A percentile compares a stretch with the other conserved stretches of the same genome.
These are phyloP conservation scores for Royoungia palumana DNA, from an alignment of 768 basidiomycete species.

Conservation along the genomic window DNA sequence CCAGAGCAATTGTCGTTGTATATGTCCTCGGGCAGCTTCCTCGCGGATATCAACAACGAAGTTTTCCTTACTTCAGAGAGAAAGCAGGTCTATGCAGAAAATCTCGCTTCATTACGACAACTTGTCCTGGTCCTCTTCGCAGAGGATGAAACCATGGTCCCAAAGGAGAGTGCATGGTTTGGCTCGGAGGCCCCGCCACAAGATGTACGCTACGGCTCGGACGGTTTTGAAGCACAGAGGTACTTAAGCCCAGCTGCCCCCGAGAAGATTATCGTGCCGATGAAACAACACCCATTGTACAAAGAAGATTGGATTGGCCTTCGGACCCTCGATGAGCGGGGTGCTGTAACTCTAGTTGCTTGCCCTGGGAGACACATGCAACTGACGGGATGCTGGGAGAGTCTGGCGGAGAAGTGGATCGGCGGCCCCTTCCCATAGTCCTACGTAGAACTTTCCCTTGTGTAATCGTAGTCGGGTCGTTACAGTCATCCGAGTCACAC, in stretches of 20 bases:
- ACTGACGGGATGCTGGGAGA: conserved; percentile 59
- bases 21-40: conserved; percentile 58
- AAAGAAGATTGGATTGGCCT: conserved; percentile 80
- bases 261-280: conserved; percentile 52
- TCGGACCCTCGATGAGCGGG: conserved; percentile 63
- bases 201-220: conserved; percentile 11
- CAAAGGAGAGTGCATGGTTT: conserved; percentile 87
- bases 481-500: not conserved
- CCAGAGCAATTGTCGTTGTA: conserved; percentile 57
- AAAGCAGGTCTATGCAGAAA: conserved; percentile 58
- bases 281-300: conserved; percentile 73
- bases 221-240: conserved; percentile 11
- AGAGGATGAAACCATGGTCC: conserved; percentile 72
- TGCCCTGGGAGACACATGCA: conserved; percentile 82
- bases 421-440: conserved; percentile 22
- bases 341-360: conserved; percentile 51
- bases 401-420: conserved; percentile 42
- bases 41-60: conserved; percentile 81
- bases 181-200: conserved; percentile 57
- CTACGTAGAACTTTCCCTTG: no score
- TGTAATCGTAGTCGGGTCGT: no score
- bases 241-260: conserved; percentile 1
- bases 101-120: conserved; percentile 58
- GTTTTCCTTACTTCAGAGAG: conserved; percentile 37
- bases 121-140: conserved; percentile 74